A percentile compares a stretch with the other conserved stretches of the same genome.
Evolutionary conservation across 73 alveolate genomes (phyloP).

Genomic region (Effrenium voratum): DNA sequence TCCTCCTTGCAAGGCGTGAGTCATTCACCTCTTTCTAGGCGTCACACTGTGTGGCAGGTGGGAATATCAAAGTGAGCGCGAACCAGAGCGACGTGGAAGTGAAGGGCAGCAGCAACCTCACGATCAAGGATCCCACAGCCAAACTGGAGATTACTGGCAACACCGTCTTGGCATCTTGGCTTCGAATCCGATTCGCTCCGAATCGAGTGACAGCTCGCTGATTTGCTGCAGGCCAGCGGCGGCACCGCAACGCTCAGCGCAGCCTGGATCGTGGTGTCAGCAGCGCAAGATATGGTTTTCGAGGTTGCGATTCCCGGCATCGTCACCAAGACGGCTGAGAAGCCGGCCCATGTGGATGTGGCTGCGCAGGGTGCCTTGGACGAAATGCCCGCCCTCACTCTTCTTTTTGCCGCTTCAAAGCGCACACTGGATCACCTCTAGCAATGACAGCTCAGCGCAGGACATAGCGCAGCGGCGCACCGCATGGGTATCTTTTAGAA

Average conservation of each 20-base stretch:
- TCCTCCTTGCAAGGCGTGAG: too few relatives aligned
- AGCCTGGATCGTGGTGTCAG: background rate
- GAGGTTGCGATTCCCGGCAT: conserved; percentile 13
- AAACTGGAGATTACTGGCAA: background rate
- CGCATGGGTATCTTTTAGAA: background rate
- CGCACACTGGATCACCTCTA: too few relatives aligned
- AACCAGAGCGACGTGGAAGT: conserved; percentile 1
- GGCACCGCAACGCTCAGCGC: background rate
- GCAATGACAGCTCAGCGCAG: too few relatives aligned
- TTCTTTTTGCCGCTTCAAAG: too few relatives aligned
- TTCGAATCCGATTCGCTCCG: background rate
- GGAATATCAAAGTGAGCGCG: background rate
- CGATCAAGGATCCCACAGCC: conserved; percentile 10
- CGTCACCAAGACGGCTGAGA: background rate
- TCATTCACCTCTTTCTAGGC: background rate
- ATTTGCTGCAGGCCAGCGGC: background rate
- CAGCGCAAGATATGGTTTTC: background rate
- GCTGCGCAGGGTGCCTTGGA: conserved; percentile 38
- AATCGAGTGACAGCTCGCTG: background rate
- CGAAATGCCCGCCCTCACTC: too few relatives aligned
- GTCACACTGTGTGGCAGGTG: background rate
- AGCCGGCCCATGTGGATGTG: conserved; percentile 32
- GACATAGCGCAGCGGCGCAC: background rate
- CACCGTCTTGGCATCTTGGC: background rate
- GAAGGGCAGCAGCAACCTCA: conserved; percentile 21